Conservation (phyloP, 768 basidiomycete species). For the Russula compacta region DNA sequence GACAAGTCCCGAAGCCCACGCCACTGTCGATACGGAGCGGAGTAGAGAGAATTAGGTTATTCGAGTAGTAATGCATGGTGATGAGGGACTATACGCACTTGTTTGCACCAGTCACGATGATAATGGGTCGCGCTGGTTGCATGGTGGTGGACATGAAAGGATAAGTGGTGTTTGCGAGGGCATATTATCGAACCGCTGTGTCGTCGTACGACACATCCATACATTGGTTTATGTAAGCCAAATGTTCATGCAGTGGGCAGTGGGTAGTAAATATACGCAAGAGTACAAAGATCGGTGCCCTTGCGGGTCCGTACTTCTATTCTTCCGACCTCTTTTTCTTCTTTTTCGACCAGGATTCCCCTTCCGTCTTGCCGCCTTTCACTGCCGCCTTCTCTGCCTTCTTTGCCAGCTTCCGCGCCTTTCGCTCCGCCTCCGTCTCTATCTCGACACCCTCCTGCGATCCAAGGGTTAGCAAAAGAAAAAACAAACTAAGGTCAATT, state of each 20-base stretch:
- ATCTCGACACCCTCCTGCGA: slow-evolving; percentile 34
- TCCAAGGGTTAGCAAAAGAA: slow-evolving; percentile 1
- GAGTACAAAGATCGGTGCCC: too few species aligned
- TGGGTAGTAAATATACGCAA: too few species aligned
- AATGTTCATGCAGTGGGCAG: too few species aligned
- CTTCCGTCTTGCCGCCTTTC: slow-evolving; percentile 34
- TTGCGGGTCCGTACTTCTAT: too few species aligned
- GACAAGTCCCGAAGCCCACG: slow-evolving; percentile 76
- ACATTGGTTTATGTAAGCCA: too few species aligned
- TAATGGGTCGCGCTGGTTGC: slow-evolving; percentile 20
- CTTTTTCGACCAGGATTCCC: slow-evolving; percentile 22
- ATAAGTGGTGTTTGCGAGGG: too few species aligned
- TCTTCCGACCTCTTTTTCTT: too few species aligned
- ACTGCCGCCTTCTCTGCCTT: slow-evolving; percentile 74
- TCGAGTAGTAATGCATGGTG: too few species aligned
- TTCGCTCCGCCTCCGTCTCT: slow-evolving; percentile 82
- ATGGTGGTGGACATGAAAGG: not conserved
- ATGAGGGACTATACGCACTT: slow-evolving; percentile 22
- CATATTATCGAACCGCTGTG: too few species aligned
- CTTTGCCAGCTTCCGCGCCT: slow-evolving; percentile 66
- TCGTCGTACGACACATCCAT: too few species aligned
- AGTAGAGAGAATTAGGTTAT: too few species aligned
- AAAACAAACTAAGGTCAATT: too few species aligned
- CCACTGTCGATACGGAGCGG: slow-evolving; percentile 40
- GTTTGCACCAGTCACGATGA: slow-evolving; percentile 32